Conservation (phyloP, 2,329 filamentous ascomycete species). For the Cercospora janseana region DNA sequence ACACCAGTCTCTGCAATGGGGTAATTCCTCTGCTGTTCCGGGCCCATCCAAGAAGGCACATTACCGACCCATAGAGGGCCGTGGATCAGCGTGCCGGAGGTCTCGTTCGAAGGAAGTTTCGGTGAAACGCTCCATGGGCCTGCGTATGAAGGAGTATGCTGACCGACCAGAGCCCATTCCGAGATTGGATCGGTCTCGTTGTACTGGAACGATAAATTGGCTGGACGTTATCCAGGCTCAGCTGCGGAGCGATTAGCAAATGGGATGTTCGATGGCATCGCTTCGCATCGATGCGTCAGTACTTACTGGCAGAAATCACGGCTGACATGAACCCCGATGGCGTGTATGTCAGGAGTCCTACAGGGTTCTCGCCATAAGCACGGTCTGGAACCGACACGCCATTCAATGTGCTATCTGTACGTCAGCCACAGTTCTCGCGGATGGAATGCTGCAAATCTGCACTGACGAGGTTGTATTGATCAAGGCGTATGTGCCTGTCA, state of each 20-base stretch:
- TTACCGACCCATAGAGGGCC: conserved; percentile 9
- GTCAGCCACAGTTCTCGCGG: background rate
- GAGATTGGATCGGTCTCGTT: conserved; percentile 3
- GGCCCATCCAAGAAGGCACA: conserved; percentile 6
- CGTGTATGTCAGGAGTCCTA: conserved; percentile 11
- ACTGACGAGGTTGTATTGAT: conserved; percentile 7
- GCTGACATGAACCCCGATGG: conserved; percentile 11
- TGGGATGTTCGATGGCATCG: too few relatives aligned
- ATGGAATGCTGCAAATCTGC: background rate
- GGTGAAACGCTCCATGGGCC: background rate
- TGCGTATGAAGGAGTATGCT: conserved; percentile 8
- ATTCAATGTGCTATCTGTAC: background rate
- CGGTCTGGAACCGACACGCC: conserved; percentile 7
- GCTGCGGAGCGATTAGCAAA: background rate
- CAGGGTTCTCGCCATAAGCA: conserved; percentile 8
- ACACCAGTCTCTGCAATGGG: background rate
- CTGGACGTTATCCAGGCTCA: conserved; percentile 5
- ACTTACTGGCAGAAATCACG: conserved; percentile 8
- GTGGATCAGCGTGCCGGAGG: conserved; percentile 5
- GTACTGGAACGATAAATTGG: conserved; percentile 4
- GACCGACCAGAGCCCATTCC: conserved; percentile 12
- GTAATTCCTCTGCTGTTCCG: conserved; percentile 3
- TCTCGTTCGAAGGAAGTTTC: background rate
- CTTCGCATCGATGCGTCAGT: background rate
- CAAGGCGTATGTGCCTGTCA: conserved; percentile 10